A percentile compares a stretch with the other conserved stretches of the same genome.
These are phyloP conservation scores for Zalaria obscura DNA, from an alignment of 2,329 filamentous ascomycete genomes.

Conservation along the genomic window DNA sequence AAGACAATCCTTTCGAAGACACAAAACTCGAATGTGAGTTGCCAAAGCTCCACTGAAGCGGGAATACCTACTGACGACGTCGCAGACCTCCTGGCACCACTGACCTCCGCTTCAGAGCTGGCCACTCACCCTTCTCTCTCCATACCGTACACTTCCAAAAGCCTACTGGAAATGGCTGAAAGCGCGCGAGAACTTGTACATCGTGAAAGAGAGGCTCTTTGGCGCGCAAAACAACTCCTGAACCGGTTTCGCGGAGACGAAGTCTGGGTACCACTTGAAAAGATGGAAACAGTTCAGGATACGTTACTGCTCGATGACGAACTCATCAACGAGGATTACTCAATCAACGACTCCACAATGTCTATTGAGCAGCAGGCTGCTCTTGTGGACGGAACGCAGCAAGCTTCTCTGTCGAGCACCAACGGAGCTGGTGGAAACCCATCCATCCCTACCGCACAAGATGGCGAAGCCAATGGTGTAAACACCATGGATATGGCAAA, in stretches of 20 bases:
- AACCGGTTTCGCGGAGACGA: conserved; percentile 63
- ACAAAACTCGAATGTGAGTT: conserved; percentile 55
- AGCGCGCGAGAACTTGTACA: conserved; percentile 59
- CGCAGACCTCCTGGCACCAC: conserved; percentile 57
- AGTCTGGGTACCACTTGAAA: conserved; percentile 45
- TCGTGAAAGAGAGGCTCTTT: conserved; percentile 58
- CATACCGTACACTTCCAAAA: conserved; percentile 59
- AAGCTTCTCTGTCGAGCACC: background rate
- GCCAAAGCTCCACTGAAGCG: background rate
- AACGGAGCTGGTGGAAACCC: background rate
- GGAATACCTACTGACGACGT: conserved; percentile 15
- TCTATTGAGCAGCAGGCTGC: background rate
- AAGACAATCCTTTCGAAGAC: conserved; percentile 57
- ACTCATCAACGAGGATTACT: background rate
- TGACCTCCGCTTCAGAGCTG: conserved; percentile 62
- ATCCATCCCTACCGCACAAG: background rate
- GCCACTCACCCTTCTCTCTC: conserved; percentile 61
- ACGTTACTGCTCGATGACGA: conserved; percentile 17
- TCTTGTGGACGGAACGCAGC: background rate
- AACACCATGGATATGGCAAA: background rate
- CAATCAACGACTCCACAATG: background rate
- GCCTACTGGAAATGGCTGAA: conserved; percentile 54
- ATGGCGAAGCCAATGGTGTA: background rate
- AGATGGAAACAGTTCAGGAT: conserved; percentile 37
- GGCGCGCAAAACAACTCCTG: conserved; percentile 60